These are phyloP conservation scores for Coniochaeta hoffmannii DNA, from an alignment of 2,329 filamentous ascomycete species.

Conservation along the genomic window DNA sequence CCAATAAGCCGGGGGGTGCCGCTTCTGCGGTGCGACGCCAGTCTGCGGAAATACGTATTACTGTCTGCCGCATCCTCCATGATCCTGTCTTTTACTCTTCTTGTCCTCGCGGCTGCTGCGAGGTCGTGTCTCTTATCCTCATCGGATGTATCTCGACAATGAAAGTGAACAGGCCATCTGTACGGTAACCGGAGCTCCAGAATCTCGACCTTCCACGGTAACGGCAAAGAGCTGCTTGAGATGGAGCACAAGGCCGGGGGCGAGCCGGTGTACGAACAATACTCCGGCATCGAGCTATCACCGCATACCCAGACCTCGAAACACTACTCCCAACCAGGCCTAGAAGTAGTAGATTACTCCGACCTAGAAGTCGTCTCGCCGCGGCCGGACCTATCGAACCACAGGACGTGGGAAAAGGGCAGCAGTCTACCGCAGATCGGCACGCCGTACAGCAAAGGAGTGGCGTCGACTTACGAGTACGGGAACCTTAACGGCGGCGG, in stretches of 20 bases:
- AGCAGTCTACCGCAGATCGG: conserved; percentile 4
- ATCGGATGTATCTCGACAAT: background rate
- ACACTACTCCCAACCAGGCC: conserved; percentile 6
- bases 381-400: background rate
- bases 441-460: background rate
- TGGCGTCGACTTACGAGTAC: background rate
- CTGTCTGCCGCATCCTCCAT: too few species aligned
- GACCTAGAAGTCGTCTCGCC: conserved; percentile 5
- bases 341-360: conserved; percentile 10
- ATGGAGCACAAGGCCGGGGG: background rate
- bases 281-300: conserved; percentile 1
- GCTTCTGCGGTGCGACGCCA: too few species aligned
- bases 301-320: background rate
- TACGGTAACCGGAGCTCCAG: background rate
- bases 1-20: background rate
- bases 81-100: too few species aligned
- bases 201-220: background rate
- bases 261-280: conserved; percentile 3
- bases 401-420: conserved; percentile 3
- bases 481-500: background rate
- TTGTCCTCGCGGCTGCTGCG: too few species aligned
- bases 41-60: background rate
- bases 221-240: background rate
- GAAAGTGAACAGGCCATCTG: background rate
- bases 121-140: background rate